Conservation (phyloP, 2,329 filamentous ascomycete species). For the Colletotrichum siamense region DNA sequence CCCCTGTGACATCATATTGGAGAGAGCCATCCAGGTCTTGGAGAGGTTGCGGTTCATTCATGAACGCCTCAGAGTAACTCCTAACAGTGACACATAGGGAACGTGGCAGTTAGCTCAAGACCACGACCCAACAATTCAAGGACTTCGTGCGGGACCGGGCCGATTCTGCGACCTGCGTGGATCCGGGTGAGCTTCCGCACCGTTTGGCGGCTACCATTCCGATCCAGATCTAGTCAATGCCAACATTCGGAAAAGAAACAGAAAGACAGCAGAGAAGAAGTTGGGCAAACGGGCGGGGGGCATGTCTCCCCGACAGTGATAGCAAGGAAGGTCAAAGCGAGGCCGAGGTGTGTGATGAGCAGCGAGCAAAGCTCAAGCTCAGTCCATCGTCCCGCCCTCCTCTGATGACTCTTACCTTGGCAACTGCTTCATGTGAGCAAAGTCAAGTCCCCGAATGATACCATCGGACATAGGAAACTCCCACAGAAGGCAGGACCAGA, state of each 20-base stretch:
- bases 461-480: not conserved
- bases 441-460: not conserved
- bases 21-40: not conserved
- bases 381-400: not conserved
- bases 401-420: not conserved
- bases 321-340: not conserved
- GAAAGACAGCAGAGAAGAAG: not conserved
- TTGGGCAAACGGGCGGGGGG: not conserved
- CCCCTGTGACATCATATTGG: not conserved
- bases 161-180: not conserved
- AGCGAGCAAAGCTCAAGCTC: not conserved
- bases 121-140: not conserved
- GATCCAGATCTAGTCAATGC: not conserved
- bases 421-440: not conserved
- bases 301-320: not conserved
- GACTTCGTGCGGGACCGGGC: not conserved
- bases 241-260: not conserved
- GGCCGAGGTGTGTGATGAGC: not conserved
- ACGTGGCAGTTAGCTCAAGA: not conserved
- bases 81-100: not conserved
- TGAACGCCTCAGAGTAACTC: not conserved
- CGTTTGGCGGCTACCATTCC: not conserved
- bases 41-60: not conserved
- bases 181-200: not conserved
- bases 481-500: not conserved